phyloP scores from a whole-genome alignment of 345 rosid species.

The Angophora floribunda region DNA sequence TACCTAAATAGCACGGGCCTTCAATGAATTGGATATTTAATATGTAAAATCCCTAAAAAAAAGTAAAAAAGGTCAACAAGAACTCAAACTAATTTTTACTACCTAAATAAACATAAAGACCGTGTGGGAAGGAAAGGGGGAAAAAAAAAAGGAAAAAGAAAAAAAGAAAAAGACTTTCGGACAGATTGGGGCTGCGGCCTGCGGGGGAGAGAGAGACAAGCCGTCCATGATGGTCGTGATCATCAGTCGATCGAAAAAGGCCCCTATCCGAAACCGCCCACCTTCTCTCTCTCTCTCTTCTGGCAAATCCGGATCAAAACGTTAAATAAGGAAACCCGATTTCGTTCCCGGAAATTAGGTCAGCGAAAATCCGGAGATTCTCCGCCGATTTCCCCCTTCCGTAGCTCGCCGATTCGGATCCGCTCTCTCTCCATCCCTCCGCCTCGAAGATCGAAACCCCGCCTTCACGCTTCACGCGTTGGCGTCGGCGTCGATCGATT shows the following conservation, averaged over 20 bases:
- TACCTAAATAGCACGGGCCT: background rate
- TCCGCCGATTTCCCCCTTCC: background rate
- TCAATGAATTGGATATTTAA: too few species aligned
- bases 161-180: background rate
- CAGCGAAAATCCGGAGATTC: background rate
- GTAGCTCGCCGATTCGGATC: background rate
- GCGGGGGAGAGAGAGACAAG: background rate
- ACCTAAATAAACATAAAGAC: background rate
- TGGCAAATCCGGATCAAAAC: background rate
- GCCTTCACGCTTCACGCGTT: background rate
- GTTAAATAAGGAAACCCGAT: background rate
- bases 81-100: too few species aligned
- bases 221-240: background rate
- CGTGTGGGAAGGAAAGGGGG: rapidly evolving
- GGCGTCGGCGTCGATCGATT: background rate
- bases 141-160: too few species aligned
- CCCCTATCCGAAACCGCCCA: background rate
- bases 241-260: background rate
- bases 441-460: background rate
- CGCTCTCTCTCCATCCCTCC: background rate
- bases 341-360: background rate
- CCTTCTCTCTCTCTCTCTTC: background rate
- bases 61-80: too few species aligned
- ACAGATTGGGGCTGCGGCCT: background rate
- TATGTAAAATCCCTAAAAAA: too few species aligned